Evolutionary conservation across 2,329 filamentous ascomycete species (phyloP).

Genomic region (Aspergillus vadensis): DNA sequence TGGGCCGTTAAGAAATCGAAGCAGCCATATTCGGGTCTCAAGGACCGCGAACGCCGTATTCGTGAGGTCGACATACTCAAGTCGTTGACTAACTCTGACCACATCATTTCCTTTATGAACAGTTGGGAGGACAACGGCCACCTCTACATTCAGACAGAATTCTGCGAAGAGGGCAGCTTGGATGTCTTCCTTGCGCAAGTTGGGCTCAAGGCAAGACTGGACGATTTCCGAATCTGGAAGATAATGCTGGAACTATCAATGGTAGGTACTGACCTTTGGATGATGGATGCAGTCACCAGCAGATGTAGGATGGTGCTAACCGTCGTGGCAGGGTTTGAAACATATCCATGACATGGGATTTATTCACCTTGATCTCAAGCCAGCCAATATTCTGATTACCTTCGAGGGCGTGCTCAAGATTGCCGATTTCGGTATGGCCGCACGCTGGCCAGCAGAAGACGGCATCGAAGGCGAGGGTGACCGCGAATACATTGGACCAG

Average conservation of each 20-base stretch:
- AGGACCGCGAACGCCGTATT: conserved; percentile 79
- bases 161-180: conserved; percentile 89
- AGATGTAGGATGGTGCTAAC: conserved; percentile 11
- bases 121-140: conserved; percentile 84
- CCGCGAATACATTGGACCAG: conserved; percentile 92
- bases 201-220: conserved; percentile 80
- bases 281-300: neutral
- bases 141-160: conserved; percentile 97
- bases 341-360: conserved; percentile 89
- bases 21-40: conserved; percentile 73
- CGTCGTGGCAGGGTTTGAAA: conserved; percentile 69
- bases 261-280: conserved; percentile 51
- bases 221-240: conserved; percentile 99
- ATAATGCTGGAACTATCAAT: conserved; percentile 82
- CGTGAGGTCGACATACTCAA: conserved; percentile 80
- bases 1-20: conserved; percentile 95
- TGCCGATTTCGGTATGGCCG: conserved; percentile 71
- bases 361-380: conserved; percentile 68
- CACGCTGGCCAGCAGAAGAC: conserved; percentile 71
- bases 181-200: conserved; percentile 81
- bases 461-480: conserved; percentile 90
- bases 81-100: conserved; percentile 75
- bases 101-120: conserved; percentile 80
- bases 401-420: conserved; percentile 68
- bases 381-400: conserved; percentile 66